phyloP scores from a whole-genome alignment of 441 rosid species.

The Gossypium trilobum region DNA sequence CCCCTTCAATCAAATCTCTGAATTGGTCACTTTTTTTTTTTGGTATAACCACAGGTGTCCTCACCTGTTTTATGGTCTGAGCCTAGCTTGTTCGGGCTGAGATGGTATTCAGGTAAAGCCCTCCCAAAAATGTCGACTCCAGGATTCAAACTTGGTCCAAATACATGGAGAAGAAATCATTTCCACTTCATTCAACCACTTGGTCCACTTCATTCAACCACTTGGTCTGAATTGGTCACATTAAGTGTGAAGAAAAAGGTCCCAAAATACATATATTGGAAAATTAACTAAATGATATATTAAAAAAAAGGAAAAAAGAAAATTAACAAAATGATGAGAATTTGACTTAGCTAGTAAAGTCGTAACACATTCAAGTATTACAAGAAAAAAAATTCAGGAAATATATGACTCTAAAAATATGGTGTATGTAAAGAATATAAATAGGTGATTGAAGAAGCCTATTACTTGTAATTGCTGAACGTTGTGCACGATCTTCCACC shows the following conservation, averaged over 20 bases:
- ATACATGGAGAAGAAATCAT: no score
- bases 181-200: no score
- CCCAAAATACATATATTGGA: background rate
- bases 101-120: no score
- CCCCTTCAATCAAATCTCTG: background rate
- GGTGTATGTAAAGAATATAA: background rate
- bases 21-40: background rate
- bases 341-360: background rate
- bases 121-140: no score
- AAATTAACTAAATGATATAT: background rate
- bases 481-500: constrained; percentile 98
- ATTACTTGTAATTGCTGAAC: constrained; percentile 89
- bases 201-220: no score
- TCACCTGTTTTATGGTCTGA: no score
- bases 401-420: background rate
- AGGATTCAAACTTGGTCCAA: no score
- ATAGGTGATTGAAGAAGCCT: constrained; percentile 4
- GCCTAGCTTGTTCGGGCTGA: no score
- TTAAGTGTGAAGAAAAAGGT: background rate
- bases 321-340: background rate
- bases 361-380: background rate
- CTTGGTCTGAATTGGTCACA: background rate
- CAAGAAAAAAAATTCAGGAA: background rate
- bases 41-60: no score
- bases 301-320: background rate